phyloP scores from a whole-genome alignment of 345 rosid genomes.

The Sonneratia alba region DNA sequence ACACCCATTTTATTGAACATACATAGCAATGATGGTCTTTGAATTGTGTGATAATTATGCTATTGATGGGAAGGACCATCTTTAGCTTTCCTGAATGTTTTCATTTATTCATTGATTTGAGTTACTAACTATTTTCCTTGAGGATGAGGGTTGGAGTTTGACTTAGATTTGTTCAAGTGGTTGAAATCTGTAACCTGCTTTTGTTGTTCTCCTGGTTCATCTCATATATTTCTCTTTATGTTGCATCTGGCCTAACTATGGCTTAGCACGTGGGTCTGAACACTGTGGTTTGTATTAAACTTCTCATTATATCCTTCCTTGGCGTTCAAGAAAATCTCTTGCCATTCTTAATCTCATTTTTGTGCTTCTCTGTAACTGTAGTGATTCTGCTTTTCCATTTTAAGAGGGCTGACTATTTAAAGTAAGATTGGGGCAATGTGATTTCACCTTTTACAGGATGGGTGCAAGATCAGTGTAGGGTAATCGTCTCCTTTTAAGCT shows the following conservation, averaged over 20 bases:
- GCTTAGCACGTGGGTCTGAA: background rate
- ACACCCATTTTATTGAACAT: background rate
- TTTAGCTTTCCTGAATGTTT: background rate
- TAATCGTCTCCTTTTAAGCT: conserved; percentile 89
- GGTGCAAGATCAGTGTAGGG: conserved; percentile 72
- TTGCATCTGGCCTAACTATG: background rate
- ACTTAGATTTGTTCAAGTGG: background rate
- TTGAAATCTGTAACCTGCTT: background rate
- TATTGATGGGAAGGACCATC: background rate
- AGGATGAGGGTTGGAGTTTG: background rate
- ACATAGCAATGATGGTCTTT: background rate
- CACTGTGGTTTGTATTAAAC: background rate
- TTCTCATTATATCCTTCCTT: too few species aligned
- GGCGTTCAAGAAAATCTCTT: too few species aligned
- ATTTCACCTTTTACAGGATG: conserved; percentile 38
- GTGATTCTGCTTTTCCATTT: background rate
- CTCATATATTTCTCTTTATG: background rate
- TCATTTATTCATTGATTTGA: background rate
- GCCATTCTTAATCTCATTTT: too few species aligned
- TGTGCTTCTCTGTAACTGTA: background rate
- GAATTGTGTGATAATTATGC: background rate
- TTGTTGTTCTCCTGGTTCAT: background rate
- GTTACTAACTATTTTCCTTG: background rate
- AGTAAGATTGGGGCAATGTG: background rate
- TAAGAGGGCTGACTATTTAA: background rate